Conservation (phyloP, 257 asterid genomes). For the Solanum gandarillasii region DNA sequence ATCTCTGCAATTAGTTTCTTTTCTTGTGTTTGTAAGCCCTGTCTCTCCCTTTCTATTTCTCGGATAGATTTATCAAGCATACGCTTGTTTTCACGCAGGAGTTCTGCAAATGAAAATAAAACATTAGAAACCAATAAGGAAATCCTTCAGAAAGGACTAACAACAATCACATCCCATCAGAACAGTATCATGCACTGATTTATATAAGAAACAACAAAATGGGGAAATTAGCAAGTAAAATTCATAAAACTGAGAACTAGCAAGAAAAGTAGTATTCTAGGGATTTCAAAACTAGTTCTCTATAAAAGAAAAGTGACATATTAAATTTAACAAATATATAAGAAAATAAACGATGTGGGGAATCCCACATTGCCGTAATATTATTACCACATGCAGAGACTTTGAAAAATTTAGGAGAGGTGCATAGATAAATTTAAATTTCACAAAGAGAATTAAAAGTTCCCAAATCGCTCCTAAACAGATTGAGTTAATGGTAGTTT, state of each 20-base stretch:
- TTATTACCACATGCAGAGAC: background rate
- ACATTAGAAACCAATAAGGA: background rate
- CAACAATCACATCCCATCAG: background rate
- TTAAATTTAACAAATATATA: background rate
- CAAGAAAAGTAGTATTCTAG: background rate
- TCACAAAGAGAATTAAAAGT: background rate
- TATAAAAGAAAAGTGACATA: background rate
- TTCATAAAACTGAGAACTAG: background rate
- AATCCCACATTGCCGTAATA: background rate
- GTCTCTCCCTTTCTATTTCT: slow-evolving; percentile 97
- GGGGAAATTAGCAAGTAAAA: background rate
- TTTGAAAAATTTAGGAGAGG: background rate
- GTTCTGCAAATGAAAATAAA: slow-evolving; percentile 35
- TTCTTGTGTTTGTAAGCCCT: slow-evolving; percentile 85
- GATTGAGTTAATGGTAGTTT: background rate
- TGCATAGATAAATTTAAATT: background rate
- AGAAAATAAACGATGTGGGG: background rate
- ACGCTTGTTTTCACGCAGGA: slow-evolving; percentile 93
- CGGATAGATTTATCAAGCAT: slow-evolving; percentile 96
- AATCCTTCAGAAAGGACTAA: background rate
- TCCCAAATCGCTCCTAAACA: background rate
- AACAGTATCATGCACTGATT: background rate
- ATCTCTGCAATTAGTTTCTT: slow-evolving; percentile 87
- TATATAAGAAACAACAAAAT: background rate
- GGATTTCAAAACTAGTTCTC: background rate